Evolutionary conservation across 768 basidiomycete genomes (phyloP), one percentile per base, ranked within the genome.

Genomic region (Xerocomus spinulosus): DNA sequence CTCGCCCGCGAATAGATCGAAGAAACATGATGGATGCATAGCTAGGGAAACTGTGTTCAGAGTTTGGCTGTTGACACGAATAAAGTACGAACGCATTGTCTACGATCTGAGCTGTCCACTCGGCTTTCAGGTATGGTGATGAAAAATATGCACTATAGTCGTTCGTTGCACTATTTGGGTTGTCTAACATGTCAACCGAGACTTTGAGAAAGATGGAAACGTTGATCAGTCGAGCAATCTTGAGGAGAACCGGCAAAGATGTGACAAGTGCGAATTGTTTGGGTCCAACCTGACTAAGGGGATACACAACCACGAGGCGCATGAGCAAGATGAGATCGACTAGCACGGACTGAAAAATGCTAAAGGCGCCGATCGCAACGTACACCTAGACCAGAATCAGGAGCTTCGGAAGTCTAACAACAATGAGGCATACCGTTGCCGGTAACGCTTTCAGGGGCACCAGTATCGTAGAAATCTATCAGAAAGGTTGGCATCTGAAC

Each of bases 101-200:
- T 25, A 58, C 50, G 2, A 63, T 29, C 47, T 66, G 64, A 1
- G 57, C 38, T 3, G 48, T 48, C 61, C 65, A 67, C 21, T 63
- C 67, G n/a, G 64, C 57, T 42, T 60, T 68, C 20, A 67, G 8
- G 45, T 57, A 64, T 10, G 63, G 67, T 3, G 54, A 45, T 9
- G 51, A 9, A 10, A 39, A 30, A 54, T 54, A 68, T 8, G 49
- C 37, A 3, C 12, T 20, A 4, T 24, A 25, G 13, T 14, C 12
- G n/a, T 10, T 33, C 5, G n/a, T 12, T 14, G 15, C 20, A 24
- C 52, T 33, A 1, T n/a, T 13, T 23, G 41, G 2, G 36, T 37
- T 24, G 50, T 52, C 35, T 28, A 50, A 48, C 7, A 39, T 51
- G n/a, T 52, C 43, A 7, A 37, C 46, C 6, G 62, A 39, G 20